Evolutionary conservation across 768 basidiomycete species (phyloP), one percentile per base, ranked within the genome.

Genomic region (Austroboletus eburneus): DNA sequence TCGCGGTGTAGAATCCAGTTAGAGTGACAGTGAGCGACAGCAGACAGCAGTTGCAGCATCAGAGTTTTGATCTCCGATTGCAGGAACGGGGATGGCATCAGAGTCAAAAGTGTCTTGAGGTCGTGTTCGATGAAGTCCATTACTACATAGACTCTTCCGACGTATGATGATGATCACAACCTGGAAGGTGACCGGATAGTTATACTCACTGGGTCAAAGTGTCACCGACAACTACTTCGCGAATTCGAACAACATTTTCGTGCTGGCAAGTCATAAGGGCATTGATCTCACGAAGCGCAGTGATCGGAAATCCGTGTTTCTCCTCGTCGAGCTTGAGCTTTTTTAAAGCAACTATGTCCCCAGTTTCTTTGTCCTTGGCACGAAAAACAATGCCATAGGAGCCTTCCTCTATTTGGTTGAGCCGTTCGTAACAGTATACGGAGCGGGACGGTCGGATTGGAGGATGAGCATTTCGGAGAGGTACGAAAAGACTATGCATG

Each of bases 111-210:
- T 6, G 94, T 87, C 70, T 99, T 99, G 65, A 99, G 85, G 66
- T 99, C 96, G 67, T 99, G 96, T 68, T 99, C 96, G 63, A 99
- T 95, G 63, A 99, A 99, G 66, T 96, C 93, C 94, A 96, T 96
- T 29, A 98, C 96, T 54, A 99, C 94, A 67, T 94, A 99, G 36
- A 98, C 91, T 73, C 96, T 97, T 62, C 38, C 35, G 56, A 51
- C 52, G 18, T 23, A 39, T 41, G 22, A 32, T 47, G 45, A 47
- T 54, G 46, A 44, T 51, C 34, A 22, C 23, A 44, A 46, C 24
- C 29, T 49, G 37, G 30, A 25, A 41, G 24, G 39, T 4, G 32
- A 54, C 39, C 39, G 38, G 24, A 47, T 13, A 27, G 33, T 56
- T 59, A 51, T 52, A 88, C 95, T 76, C 72, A 98, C 96, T 99